Evolutionary conservation across 2,329 filamentous ascomycete species (phyloP).

Genomic region (Zymoseptoria tritici): DNA sequence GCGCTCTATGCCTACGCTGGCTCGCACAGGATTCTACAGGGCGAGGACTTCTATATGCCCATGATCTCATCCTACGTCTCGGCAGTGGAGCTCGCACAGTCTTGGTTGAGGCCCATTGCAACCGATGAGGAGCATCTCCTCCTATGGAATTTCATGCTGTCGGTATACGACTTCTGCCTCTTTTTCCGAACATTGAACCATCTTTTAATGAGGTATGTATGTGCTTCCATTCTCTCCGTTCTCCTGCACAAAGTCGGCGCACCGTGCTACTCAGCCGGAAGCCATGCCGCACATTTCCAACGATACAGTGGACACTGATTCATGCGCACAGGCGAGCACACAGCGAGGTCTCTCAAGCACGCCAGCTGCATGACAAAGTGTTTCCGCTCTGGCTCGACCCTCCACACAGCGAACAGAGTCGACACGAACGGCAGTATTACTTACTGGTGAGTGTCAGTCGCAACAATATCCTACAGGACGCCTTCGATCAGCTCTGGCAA

Average conservation of each 20-base stretch:
- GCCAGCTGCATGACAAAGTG: background rate
- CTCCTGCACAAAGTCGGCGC: too few relatives aligned
- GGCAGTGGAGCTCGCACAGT: slow-evolving; percentile 4
- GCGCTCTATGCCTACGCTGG: background rate
- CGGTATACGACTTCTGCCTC: slow-evolving; percentile 60
- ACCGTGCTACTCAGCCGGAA: too few relatives aligned
- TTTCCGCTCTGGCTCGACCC: background rate
- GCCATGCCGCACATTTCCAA: too few relatives aligned
- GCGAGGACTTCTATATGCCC: slow-evolving; percentile 7
- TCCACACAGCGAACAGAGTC: slow-evolving; percentile 23
- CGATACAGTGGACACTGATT: background rate
- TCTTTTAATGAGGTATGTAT: slow-evolving; percentile 59
- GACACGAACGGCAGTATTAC: slow-evolving; percentile 32
- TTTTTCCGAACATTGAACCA: slow-evolving; percentile 89
- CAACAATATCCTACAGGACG: slow-evolving; percentile 34
- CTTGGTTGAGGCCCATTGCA: background rate
- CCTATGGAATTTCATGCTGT: slow-evolving; percentile 75
- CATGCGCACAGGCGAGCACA: slow-evolving; percentile 1
- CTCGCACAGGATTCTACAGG: background rate
- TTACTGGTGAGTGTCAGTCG: slow-evolving; percentile 40
- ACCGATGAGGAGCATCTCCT: slow-evolving; percentile 54
- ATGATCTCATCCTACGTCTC: slow-evolving; percentile 6
- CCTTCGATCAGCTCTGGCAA: slow-evolving; percentile 81
- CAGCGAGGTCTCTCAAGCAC: background rate
- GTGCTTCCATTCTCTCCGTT: background rate